phyloP scores from a whole-genome alignment of 345 rosid species.

The Syzygium jambos region DNA sequence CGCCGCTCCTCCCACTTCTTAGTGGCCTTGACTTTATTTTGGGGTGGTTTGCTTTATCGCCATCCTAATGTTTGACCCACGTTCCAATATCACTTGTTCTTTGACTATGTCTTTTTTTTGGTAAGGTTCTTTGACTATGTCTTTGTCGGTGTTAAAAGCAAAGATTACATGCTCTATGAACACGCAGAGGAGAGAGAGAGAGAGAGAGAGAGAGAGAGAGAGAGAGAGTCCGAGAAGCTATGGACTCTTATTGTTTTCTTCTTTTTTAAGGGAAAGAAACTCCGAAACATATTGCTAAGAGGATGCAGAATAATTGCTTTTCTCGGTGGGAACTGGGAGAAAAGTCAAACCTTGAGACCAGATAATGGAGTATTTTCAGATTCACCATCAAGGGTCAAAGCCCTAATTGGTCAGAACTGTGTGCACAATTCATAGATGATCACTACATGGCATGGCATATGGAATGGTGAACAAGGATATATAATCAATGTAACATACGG shows the following conservation, averaged over 20 bases:
- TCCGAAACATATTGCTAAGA: not conserved
- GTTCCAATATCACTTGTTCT: not conserved
- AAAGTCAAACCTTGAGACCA: not conserved
- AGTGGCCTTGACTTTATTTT: slow-evolving; percentile 21
- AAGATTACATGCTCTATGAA: not conserved
- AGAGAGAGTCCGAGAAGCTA: slow-evolving; percentile 11
- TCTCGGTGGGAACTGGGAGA: not conserved
- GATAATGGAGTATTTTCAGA: not conserved
- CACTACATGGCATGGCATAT: not conserved
- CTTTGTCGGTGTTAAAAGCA: not conserved
- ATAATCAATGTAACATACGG: not conserved
- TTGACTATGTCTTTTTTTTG: slow-evolving; percentile 12
- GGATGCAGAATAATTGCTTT: not conserved
- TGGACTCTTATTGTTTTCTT: not conserved
- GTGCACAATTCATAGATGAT: not conserved
- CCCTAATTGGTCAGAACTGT: not conserved
- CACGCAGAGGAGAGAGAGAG: not conserved
- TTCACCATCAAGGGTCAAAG: not conserved
- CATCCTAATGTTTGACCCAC: slow-evolving; percentile 17
- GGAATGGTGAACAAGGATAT: not conserved
- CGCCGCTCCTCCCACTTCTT: slow-evolving; percentile 1
- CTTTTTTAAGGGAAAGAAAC: not conserved
- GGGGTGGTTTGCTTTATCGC: not conserved
- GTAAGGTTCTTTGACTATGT: slow-evolving; percentile 11
- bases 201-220: not conserved